phyloP scores from a whole-genome alignment of 2,329 filamentous ascomycete species.

The Phaeoacremonium minimum region DNA sequence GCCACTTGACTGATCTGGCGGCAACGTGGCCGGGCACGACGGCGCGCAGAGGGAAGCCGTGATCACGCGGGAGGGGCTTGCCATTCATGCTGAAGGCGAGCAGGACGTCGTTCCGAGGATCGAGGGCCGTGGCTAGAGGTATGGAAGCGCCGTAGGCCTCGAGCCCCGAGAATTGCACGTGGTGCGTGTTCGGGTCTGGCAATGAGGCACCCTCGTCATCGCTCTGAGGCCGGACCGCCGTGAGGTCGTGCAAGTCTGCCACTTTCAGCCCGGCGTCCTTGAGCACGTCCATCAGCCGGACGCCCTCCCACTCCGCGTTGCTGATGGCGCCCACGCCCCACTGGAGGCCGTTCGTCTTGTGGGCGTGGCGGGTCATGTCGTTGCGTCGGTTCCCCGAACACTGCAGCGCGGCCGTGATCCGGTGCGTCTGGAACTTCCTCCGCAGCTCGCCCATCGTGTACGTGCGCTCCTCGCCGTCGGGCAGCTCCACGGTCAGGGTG shows the following conservation, averaged over 20 bases:
- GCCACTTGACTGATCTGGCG: conserved; percentile 66
- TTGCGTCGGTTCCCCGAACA: conserved; percentile 57
- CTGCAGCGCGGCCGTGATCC: conserved; percentile 52
- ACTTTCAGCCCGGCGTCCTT: conserved; percentile 45
- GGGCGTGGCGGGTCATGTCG: conserved; percentile 50
- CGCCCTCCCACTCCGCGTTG: conserved; percentile 56
- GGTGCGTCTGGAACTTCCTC: conserved; percentile 42
- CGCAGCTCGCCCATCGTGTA: conserved; percentile 54
- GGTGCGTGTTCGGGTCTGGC: conserved; percentile 29
- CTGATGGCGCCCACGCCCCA: conserved; percentile 58
- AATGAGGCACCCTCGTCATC: conserved; percentile 1
- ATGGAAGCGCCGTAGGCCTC: conserved; percentile 61
- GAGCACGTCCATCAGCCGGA: conserved; percentile 50
- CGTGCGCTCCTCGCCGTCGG: conserved; percentile 44
- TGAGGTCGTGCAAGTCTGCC: conserved; percentile 8
- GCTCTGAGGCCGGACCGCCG: neutral
- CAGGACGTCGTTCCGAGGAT: conserved; percentile 59
- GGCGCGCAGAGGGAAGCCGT: conserved; percentile 60
- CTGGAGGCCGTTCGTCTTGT: conserved; percentile 50
- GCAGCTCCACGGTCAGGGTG: conserved; percentile 48
- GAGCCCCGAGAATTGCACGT: conserved; percentile 54
- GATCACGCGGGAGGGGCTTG: conserved; percentile 55
- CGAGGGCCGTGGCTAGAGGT: conserved; percentile 52
- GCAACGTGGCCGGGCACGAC: conserved; percentile 64
- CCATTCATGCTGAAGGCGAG: conserved; percentile 67